A percentile compares a stretch with the other conserved stretches of the same genome.
Evolutionary conservation across 1,284 basidiomycete species (phyloP).

Genomic region (Tilletiopsis washingtonensis): DNA sequence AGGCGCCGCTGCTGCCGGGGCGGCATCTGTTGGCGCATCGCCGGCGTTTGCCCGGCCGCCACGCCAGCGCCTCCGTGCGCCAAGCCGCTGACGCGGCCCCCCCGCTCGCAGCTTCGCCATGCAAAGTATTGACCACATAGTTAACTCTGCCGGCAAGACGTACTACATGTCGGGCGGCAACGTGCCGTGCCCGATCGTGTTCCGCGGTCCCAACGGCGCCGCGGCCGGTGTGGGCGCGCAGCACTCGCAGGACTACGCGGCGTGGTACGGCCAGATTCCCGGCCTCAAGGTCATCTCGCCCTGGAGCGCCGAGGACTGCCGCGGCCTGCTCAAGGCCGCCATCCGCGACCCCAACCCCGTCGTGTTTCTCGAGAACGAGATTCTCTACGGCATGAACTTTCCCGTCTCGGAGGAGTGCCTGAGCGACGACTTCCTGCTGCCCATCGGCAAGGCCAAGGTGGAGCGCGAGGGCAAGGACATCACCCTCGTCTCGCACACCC

Average conservation of each 20-base stretch:
- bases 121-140: conserved; percentile 95
- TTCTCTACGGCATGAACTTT: conserved; percentile 95
- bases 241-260: conserved; percentile 52
- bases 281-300: conserved; percentile 97
- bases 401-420: conserved; percentile 89
- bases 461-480: conserved; percentile 87
- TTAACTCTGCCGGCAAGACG: conserved; percentile 99
- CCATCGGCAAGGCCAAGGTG: conserved; percentile 95
- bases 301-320: conserved; percentile 95
- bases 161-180: conserved; percentile 99
- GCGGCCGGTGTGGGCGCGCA: conserved; percentile 88
- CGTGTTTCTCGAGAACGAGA: conserved; percentile 98
- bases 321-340: conserved; percentile 77
- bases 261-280: conserved; percentile 89
- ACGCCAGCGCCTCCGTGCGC: too few species aligned
- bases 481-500: conserved; percentile 80
- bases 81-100: background rate
- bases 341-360: conserved; percentile 98
- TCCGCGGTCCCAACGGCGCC: conserved; percentile 99
- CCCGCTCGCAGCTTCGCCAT: conserved; percentile 23
- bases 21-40: background rate
- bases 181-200: conserved; percentile 93
- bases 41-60: too few species aligned
- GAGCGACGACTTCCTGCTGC: conserved; percentile 82
- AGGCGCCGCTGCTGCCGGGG: too few species aligned